Evolutionary conservation across 306 rosid species (phyloP), one percentile per base, ranked within the genome.

Genomic region (Betula pendula): DNA sequence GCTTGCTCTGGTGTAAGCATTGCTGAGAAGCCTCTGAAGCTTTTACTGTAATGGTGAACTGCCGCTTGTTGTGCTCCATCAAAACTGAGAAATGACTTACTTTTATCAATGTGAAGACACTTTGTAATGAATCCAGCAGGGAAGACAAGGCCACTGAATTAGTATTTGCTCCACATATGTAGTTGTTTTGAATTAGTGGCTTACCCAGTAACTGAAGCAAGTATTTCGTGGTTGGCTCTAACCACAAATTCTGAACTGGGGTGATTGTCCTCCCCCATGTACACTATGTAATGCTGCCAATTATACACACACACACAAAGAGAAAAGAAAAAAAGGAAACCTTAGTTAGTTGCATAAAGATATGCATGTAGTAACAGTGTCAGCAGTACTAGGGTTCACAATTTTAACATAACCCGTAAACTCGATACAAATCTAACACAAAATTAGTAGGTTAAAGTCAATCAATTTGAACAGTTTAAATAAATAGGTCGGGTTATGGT

Each of bases 11-110:
- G 79, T 10, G 92, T 89, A 71, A 91, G 85, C 87, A 75, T 84
- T 70, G 91, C 89, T 25, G 97, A 91, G 87, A 91, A 91, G 53
- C 97, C 97, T 70, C 73, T 82, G 47, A 91, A 89, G 80, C 85
- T 89, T 82, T 85, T 89, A 75, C 86, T 77, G 77, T 91, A 89
- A 68, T 89, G 94, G 80, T 86, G 88, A 49, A 89, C 33, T 52
- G 92, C 59, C 51, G 78, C 82, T 73, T 71, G 79, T 63, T 86
- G 82, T 73, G 91, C 91, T 75, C 82, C 80, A 19, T 60, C 53
- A 19, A 80, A 47, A 73, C 92, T 84, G 81, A 77, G 72, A 82
- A 79, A 38, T 76, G 27, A 25, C 15, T 63, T n/a, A 47, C 29
- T 20, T 68, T 68, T 31, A 31, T 14, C 16, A 42, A 20, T 1